These are phyloP conservation scores for Przewalskia tangutica DNA, from an alignment of 257 asterid genomes.

Conservation along the genomic window DNA sequence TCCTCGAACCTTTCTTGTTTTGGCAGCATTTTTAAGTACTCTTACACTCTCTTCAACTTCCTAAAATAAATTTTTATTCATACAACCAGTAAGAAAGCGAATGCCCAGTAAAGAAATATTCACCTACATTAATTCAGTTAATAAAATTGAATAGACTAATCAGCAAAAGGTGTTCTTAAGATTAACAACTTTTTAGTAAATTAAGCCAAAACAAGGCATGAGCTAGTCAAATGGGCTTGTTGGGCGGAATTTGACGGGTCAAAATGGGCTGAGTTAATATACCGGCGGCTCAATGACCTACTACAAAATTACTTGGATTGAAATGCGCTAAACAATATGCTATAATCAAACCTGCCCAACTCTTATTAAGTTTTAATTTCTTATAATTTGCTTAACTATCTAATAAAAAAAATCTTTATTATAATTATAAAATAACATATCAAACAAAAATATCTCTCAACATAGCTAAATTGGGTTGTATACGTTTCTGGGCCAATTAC, in stretches of 20 bases:
- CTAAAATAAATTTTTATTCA: constrained; percentile 22
- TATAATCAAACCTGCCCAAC: too few species aligned
- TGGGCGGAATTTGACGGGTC: neutral
- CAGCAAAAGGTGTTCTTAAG: neutral
- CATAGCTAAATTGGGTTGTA: neutral
- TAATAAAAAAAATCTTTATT: too few species aligned
- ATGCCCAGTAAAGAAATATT: neutral
- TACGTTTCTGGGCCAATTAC: too few species aligned
- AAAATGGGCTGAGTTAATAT: neutral
- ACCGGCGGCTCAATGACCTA: too few species aligned
- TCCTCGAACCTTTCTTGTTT: constrained; percentile 58
- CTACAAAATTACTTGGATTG: too few species aligned
- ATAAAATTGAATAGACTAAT: neutral
- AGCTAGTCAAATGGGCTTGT: neutral
- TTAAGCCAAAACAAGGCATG: neutral
- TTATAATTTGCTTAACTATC: too few species aligned
- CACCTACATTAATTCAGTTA: neutral
- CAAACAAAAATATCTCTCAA: too few species aligned
- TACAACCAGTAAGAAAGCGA: neutral
- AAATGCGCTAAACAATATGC: too few species aligned
- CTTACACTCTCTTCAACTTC: constrained; percentile 62
- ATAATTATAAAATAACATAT: too few species aligned
- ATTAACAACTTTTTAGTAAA: neutral
- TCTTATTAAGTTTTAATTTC: too few species aligned
- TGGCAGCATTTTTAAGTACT: constrained; percentile 76